Base-by-base conservation (phyloP, 495 filamentous ascomycete species). In the Tuber calosporum region DNA sequence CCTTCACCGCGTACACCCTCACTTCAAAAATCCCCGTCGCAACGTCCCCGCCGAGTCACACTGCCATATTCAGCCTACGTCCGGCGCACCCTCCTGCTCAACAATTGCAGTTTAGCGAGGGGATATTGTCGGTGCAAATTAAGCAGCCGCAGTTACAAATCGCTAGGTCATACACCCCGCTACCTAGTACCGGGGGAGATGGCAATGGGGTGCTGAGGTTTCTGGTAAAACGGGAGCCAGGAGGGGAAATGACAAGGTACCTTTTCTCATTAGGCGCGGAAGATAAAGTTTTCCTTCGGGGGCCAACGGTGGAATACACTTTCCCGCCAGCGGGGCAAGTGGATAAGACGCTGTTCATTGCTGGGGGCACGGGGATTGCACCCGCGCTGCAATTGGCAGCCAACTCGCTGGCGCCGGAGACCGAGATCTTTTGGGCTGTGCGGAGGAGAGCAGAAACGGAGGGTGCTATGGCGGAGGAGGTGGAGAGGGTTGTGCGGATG, bases 141-240 rank as follows among this genome's bases (percentile, higher is more conserved):
- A 97, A 96, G 82, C 94, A 99, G 82, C 95, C 95, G 13, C 89
- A 96, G 80, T 78, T 97, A 69, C 93, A 96, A 80, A 94, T 99
- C 68, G 90, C 91, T 48, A 84, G 95, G 69, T 87, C 90, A 26
- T 99, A 99, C 82, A 97, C 95, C 17, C 93, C 94, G 0, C 83
- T 98, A 0, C 94, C 95, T 15, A 75, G 74, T 4, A 43, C 19
- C 1, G 81, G 80, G 13, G 53, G 4, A 34, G 53, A 34, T 26
- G 26, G 19, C 3, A 13, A 62, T 20, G 82, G 79, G 13, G 83
- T 83, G 34, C 69, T 90, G 71, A 84, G 87, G 22, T 86, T 90
- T 43, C 83, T 88, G 38, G 87, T 90, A 70, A 86, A 85, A 30
- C 83, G 83, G 67, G 85, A 87, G 70, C 83, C 85, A 3, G 85